Base-by-base conservation (phyloP, 129 eudicot genomes). In the Flaveria trinervia region DNA sequence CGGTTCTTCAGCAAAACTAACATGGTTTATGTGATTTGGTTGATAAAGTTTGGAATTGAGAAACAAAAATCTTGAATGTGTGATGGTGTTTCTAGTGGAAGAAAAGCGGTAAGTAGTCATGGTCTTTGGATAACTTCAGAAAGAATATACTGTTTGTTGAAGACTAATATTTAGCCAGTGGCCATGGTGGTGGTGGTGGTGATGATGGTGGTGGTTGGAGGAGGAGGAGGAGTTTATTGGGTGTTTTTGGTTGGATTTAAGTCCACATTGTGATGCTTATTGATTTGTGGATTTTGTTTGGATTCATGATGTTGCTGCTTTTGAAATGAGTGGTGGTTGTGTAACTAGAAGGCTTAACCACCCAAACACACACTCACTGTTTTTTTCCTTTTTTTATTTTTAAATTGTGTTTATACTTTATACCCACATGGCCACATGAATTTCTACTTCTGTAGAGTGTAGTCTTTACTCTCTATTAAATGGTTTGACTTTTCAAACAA, bases 91-190 rank as follows among this genome's bases (percentile, higher is more conserved):
- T 85, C 88, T 83, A 23, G 89, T 69, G 13, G 96, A 83, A 74
- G 96, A 87, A 43, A 94, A 65, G 57, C 89, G 82, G 83, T 83
- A 89, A 55, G 93, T 84, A 80, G 87, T 82, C 98, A 93, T 90
- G 92, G 72, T 23, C 52, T 68, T 43, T 15, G 75, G 80, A 9
- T 36, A 36, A 36, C 41, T 36, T 36, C 7, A 36, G 41, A 36
- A 36, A 36, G 41, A 36, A 36, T 54, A 78, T 82, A 81, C 56
- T 67, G 67, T 76, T 82, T 84, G 81, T 68, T 90, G 74, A 74
- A 51, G 74, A 73, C 67, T 70, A 84, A 59, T 9, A 71, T 64
- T 39, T 73, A 65, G 62, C 79, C 79, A 55, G 76, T 78, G 83
- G 89, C 86, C 92, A 85, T 90, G 39, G 81, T 62, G 76, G 81